Evolutionary conservation across 2,329 filamentous ascomycete genomes (phyloP).

Genomic region (Ophiostoma tasmaniense): DNA sequence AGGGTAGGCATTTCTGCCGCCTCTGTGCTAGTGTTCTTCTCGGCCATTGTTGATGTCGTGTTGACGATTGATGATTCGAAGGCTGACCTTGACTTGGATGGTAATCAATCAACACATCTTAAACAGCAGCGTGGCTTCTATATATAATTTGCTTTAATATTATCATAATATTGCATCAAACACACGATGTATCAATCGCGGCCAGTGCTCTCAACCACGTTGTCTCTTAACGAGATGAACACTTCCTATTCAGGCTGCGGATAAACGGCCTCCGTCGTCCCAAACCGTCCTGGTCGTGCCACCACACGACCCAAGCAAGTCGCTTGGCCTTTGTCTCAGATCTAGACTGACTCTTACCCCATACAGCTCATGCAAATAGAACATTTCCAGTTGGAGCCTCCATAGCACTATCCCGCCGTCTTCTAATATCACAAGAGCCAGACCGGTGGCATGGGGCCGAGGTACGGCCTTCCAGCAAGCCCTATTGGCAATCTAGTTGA

Average conservation of each 20-base stretch:
- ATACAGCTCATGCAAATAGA: neutral
- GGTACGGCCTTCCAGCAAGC: neutral
- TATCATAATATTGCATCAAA: neutral
- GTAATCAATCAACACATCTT: neutral
- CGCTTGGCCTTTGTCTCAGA: neutral
- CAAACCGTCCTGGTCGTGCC: neutral
- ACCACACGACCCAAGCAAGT: neutral
- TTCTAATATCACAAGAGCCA: neutral
- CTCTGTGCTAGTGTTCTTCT: neutral
- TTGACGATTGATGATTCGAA: neutral
- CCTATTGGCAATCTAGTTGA: neutral
- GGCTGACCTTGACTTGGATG: neutral
- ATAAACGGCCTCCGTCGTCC: neutral
- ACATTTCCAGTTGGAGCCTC: neutral
- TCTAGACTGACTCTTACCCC: neutral
- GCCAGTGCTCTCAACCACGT: neutral
- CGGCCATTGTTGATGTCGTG: neutral
- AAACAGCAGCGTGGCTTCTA: neutral
- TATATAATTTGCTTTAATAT: neutral
- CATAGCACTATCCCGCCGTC: neutral
- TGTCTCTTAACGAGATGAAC: neutral
- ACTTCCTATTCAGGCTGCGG: neutral
- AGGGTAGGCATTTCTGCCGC: neutral
- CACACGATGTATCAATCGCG: neutral
- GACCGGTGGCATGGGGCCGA: neutral